A percentile compares a stretch with the other conserved stretches of the same genome.
These are phyloP conservation scores for Ormosia emarginata DNA, from an alignment of 306 rosid species.

Conservation along the genomic window DNA sequence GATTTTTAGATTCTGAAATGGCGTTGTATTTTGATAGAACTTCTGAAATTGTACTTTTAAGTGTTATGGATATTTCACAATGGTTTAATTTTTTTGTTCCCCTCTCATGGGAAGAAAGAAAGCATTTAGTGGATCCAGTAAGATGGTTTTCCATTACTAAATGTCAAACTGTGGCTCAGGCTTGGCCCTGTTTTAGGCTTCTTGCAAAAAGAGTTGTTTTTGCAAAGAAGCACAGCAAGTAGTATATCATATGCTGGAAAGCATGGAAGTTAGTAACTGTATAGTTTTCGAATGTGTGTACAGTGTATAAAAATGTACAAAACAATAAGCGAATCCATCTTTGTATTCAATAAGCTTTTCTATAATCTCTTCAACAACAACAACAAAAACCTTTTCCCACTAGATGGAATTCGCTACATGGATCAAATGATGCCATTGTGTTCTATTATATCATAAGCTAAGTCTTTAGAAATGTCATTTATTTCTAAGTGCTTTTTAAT, in stretches of 20 bases:
- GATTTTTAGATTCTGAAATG: neutral
- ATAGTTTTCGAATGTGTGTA: neutral
- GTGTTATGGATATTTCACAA: neutral
- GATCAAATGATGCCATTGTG: neutral
- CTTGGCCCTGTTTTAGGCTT: neutral
- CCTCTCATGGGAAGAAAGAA: neutral
- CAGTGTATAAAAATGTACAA: neutral
- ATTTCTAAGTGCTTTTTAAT: neutral
- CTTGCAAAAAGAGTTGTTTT: neutral
- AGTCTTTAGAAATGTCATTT: neutral
- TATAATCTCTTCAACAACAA: neutral
- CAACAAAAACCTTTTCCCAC: neutral
- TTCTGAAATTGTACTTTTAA: neutral
- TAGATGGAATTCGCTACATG: neutral
- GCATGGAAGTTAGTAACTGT: neutral
- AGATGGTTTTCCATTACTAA: neutral
- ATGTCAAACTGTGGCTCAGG: neutral
- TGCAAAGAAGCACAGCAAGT: neutral
- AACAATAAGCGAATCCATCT: neutral
- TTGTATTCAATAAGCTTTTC: neutral
- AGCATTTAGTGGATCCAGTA: neutral
- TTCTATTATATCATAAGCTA: neutral
- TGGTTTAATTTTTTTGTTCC: neutral
- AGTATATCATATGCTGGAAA: neutral
- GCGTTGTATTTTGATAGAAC: neutral